Percentiles rank a stretch among this genome's conserved stretches.
These are phyloP conservation scores for Pleurotus tuber-regium DNA, from an alignment of 768 basidiomycete genomes.

Conservation along the genomic window DNA sequence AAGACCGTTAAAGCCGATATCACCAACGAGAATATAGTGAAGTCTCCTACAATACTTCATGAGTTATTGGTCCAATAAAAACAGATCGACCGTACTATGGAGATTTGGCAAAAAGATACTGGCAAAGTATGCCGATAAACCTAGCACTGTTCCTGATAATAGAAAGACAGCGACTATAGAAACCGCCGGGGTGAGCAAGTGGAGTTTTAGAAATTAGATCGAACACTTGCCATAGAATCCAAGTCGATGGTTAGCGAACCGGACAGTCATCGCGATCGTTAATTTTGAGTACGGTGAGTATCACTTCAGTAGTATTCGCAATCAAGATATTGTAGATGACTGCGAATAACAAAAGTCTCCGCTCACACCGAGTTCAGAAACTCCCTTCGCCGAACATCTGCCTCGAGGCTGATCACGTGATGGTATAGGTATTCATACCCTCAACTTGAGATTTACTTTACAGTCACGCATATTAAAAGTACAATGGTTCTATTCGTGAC, in stretches of 20 bases:
- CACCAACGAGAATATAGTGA: slow-evolving; percentile 66
- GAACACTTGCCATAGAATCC: slow-evolving; percentile 44
- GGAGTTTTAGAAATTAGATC: slow-evolving; percentile 1
- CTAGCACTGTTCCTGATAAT: slow-evolving; percentile 58
- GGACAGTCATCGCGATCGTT: slow-evolving; percentile 51
- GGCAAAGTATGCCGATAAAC: slow-evolving; percentile 67
- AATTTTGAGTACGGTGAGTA: neutral
- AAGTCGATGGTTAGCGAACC: slow-evolving; percentile 55
- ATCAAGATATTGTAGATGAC: no score
- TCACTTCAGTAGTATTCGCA: neutral
- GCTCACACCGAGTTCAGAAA: neutral
- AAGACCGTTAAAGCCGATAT: slow-evolving; percentile 67
- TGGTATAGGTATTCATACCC: no score
- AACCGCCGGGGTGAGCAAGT: slow-evolving; percentile 8
- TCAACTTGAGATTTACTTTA: neutral
- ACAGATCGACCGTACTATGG: slow-evolving; percentile 40
- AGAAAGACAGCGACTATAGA: slow-evolving; percentile 41
- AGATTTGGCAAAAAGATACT: slow-evolving; percentile 61
- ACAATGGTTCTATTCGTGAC: slow-evolving; percentile 4
- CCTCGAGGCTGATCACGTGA: slow-evolving; percentile 11
- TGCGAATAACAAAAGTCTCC: no score
- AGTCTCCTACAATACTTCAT: slow-evolving; percentile 65
- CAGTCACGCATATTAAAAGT: neutral
- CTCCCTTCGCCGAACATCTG: neutral
- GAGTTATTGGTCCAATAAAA: slow-evolving; percentile 1